Base-by-base conservation (phyloP, 495 filamentous ascomycete genomes). In the Neurospora africana region DNA sequence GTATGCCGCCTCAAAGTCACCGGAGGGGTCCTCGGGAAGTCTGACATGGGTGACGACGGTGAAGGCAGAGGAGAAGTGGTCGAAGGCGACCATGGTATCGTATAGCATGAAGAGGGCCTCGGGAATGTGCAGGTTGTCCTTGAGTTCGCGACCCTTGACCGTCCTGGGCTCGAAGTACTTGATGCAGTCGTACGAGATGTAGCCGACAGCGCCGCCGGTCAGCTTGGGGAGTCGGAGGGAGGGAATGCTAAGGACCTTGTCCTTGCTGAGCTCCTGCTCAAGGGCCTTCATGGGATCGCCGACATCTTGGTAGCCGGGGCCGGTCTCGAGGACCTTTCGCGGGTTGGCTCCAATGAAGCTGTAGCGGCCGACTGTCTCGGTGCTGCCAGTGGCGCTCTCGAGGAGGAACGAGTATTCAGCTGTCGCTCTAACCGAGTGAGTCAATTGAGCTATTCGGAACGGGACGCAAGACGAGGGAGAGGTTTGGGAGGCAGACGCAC, bases 41-140 rank as follows among this genome's bases (percentile, higher is more conserved):
- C 85, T 85, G 68, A 98, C 83, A 79, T 97, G 97, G 15, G 93
- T 97, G 74, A 98, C 91, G 76, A 99, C 89, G 79, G 96, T 97
- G 81, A 97, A 89, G 39, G 91, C 86, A 74, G 93, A 91, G 86
- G 89, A 97, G 82, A 98, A 97, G 78, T 97, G 91, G 79, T 99
- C 95, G 75, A 98, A 95, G 33, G 94, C 93, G 30, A 98, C 86
- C 61, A 98, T 91, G 68, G 95, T 99, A 78, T 98, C 93, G 83
- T 92, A 98, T 30, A 99, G 86, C 95, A 99, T 99, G 82, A 99
- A 99, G 2, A 99, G 83, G 17, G 92, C 92, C 83, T 99, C 95
- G 2, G 95, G 95, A 23, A 97, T 91, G 58, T 90, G 83, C 21
- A 98, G 86, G 3, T 95, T 84, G 82, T 99, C 95, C 81, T 95